Evolutionary conservation across 2,329 filamentous ascomycete species (phyloP).

Genomic region (Calonectria fujianensis): DNA sequence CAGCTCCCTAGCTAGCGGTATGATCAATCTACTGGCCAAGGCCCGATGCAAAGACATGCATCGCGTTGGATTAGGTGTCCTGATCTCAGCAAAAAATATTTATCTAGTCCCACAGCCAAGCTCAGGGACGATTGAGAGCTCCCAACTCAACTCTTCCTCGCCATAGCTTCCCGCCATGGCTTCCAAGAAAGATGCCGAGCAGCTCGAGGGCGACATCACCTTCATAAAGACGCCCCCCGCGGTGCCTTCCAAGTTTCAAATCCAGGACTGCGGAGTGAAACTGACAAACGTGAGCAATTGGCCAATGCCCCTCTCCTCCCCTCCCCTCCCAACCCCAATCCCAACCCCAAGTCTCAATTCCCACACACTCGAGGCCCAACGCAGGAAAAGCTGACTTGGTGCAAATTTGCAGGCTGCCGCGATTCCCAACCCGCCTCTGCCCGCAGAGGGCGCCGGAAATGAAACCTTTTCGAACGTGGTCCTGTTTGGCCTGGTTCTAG

Average conservation of each 20-base stretch:
- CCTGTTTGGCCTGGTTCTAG: slow-evolving; percentile 81
- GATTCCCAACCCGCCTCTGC: slow-evolving; percentile 95
- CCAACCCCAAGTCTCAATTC: not conserved
- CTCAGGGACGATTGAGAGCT: not conserved
- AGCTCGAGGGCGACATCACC: slow-evolving; percentile 18
- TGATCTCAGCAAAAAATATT: slow-evolving; percentile 4
- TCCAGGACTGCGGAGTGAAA: not conserved
- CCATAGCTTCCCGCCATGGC: not conserved
- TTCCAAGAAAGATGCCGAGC: not conserved
- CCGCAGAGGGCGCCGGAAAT: slow-evolving; percentile 88
- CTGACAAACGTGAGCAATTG: slow-evolving; percentile 3
- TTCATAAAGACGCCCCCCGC: slow-evolving; percentile 7
- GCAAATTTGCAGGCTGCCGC: slow-evolving; percentile 67
- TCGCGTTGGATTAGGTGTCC: slow-evolving; percentile 13
- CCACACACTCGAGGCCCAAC: not conserved
- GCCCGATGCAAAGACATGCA: not conserved
- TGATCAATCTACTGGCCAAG: not conserved
- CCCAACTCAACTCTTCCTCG: no score
- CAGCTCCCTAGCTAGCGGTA: not conserved
- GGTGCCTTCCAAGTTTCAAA: not conserved
- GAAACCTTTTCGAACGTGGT: slow-evolving; percentile 91
- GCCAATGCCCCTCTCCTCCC: not conserved
- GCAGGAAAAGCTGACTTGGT: not conserved
- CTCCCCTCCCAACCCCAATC: no score
- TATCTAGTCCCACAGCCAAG: not conserved